Evolutionary conservation across 1,139 yeast species (phyloP).

Genomic region (Kurtzmaniella quercitrusa): DNA sequence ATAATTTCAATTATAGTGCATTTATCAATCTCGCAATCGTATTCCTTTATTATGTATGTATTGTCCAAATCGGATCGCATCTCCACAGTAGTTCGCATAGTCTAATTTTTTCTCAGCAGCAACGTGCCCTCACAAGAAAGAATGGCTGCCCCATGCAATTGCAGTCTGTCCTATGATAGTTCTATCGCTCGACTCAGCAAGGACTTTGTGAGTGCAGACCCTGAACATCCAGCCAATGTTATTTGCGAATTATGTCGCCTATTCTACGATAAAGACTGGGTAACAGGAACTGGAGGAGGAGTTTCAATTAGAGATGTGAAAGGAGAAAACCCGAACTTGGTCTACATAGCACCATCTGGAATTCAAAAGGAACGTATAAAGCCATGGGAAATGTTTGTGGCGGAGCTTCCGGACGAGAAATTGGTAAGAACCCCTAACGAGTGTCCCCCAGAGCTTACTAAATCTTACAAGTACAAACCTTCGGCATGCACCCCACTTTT

Average conservation of each 20-base stretch:
- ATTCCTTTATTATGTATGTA: no score
- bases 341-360: conserved; percentile 90
- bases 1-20: no score
- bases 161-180: conserved; percentile 4
- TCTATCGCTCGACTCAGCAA: background rate
- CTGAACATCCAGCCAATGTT: conserved; percentile 77
- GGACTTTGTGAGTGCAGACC: conserved; percentile 29
- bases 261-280: conserved; percentile 85
- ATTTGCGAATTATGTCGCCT: conserved; percentile 78
- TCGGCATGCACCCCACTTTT: conserved; percentile 93
- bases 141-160: conserved; percentile 19
- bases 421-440: conserved; percentile 59
- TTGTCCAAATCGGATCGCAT: no score
- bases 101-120: background rate
- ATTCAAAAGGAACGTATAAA: conserved; percentile 87
- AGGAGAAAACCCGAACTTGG: conserved; percentile 40
- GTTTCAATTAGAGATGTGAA: conserved; percentile 68
- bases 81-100: background rate
- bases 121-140: background rate
- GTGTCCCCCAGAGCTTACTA: conserved; percentile 36
- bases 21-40: background rate
- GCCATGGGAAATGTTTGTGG: conserved; percentile 81
- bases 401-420: conserved; percentile 51
- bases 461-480: conserved; percentile 59
- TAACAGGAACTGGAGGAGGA: conserved; percentile 96